A percentile compares a stretch with the other conserved stretches of the same genome.
phyloP scores from a whole-genome alignment of 1,284 basidiomycete species.

The Trametes pubescens region DNA sequence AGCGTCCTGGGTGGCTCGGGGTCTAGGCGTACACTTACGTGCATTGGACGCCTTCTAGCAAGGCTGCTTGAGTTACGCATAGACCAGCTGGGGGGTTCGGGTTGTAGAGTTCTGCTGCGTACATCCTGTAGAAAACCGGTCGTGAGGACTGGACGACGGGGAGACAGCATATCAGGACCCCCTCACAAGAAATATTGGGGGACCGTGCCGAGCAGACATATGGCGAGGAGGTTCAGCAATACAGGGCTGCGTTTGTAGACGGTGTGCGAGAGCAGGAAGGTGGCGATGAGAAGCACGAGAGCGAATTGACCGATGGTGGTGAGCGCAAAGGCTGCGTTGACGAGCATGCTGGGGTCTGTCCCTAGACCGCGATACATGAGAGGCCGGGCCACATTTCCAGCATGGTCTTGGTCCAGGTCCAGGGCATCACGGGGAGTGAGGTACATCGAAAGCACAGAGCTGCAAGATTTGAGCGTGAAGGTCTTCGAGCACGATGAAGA shows the following conservation, averaged over 20 bases:
- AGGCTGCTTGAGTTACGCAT: conserved; percentile 34
- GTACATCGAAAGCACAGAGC: background rate
- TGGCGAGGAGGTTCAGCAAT: conserved; percentile 30
- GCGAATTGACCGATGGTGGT: conserved; percentile 33
- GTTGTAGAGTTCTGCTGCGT: conserved; percentile 24
- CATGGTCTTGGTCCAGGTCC: background rate
- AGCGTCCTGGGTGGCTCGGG: background rate
- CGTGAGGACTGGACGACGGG: background rate
- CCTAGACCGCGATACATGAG: conserved; percentile 27
- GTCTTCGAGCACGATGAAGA: background rate
- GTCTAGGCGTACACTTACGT: conserved; percentile 25
- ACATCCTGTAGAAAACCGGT: conserved; percentile 26
- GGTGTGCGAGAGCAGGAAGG: conserved; percentile 23
- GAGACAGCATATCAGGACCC: background rate
- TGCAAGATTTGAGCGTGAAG: background rate
- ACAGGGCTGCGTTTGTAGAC: conserved; percentile 27
- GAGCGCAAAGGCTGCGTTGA: conserved; percentile 33
- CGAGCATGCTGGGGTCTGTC: conserved; percentile 19
- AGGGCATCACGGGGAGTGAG: background rate
- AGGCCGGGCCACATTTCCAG: background rate
- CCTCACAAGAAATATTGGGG: conserved; percentile 33
- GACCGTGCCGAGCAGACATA: conserved; percentile 27
- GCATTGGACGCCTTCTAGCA: conserved; percentile 32
- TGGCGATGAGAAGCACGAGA: conserved; percentile 31
- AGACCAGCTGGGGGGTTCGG: conserved; percentile 25